Percentiles rank a stretch among this genome's conserved stretches.
Conservation (phyloP, 352 stramenopile genomes). For the Phytophthora nicotianae region DNA sequence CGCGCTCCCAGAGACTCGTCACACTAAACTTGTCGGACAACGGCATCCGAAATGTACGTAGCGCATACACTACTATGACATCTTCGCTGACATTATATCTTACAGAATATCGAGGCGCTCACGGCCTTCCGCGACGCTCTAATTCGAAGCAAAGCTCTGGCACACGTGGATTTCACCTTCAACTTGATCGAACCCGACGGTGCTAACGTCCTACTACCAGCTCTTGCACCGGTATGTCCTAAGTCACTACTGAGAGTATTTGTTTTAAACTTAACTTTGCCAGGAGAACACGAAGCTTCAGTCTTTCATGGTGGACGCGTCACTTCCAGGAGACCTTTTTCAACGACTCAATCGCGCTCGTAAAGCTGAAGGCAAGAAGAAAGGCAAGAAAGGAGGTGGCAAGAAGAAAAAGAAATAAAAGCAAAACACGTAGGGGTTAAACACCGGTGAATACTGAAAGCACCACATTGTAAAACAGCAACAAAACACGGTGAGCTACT, state of each 20-base stretch:
- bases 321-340: constrained; percentile 73
- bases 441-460: constrained; percentile 26
- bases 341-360: constrained; percentile 70
- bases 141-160: constrained; percentile 64
- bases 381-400: constrained; percentile 69
- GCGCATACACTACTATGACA: not conserved
- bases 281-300: constrained; percentile 68
- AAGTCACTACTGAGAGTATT: not conserved
- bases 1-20: constrained; percentile 55
- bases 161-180: constrained; percentile 79
- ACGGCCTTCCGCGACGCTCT: constrained; percentile 68
- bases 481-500: constrained; percentile 27
- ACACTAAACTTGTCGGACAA: constrained; percentile 83
- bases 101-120: constrained; percentile 55
- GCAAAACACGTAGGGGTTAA: constrained; percentile 6
- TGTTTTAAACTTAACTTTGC: not conserved
- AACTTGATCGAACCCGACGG: constrained; percentile 76
- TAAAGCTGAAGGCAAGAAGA: constrained; percentile 81
- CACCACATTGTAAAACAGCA: constrained; percentile 30
- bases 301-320: constrained; percentile 80
- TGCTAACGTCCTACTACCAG: constrained; percentile 62
- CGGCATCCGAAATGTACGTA: constrained; percentile 67
- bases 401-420: constrained; percentile 70
- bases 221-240: constrained; percentile 47
- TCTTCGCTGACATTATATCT: not conserved